Conservation (phyloP, 2,329 filamentous ascomycete genomes). For the Gnomoniopsis smithogilvyi region DNA sequence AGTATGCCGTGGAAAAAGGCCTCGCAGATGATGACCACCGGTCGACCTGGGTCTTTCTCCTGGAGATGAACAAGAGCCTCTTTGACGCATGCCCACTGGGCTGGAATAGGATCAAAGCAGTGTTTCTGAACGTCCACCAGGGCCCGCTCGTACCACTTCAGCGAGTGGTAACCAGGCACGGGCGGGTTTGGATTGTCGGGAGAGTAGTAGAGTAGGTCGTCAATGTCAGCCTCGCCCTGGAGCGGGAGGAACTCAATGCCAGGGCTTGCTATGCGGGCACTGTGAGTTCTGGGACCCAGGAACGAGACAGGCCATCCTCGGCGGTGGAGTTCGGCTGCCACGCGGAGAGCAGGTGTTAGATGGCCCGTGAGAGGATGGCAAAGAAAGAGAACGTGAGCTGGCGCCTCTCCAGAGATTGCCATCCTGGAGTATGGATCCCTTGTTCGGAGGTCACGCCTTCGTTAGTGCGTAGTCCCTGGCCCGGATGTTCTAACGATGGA, state of each 20-base stretch:
- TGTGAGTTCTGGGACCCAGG: conserved; percentile 33
- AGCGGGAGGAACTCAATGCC: conserved; percentile 32
- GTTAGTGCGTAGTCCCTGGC: background rate
- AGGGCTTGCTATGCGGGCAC: conserved; percentile 29
- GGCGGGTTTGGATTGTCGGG: conserved; percentile 21
- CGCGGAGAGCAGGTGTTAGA: conserved; percentile 32
- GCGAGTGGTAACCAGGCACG: conserved; percentile 21
- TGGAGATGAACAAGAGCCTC: conserved; percentile 25
- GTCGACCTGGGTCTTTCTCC: conserved; percentile 15
- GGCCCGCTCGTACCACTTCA: conserved; percentile 28
- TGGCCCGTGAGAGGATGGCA: conserved; percentile 36
- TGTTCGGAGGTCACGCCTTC: background rate
- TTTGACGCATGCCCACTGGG: conserved; percentile 30
- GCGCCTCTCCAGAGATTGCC: background rate
- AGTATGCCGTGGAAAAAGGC: conserved; percentile 34
- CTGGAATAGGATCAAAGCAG: conserved; percentile 30
- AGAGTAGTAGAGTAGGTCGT: conserved; percentile 31
- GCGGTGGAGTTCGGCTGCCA: conserved; percentile 28
- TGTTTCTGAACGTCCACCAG: conserved; percentile 30
- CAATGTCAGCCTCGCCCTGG: conserved; percentile 28
- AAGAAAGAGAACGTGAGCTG: conserved; percentile 28
- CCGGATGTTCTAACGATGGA: background rate
- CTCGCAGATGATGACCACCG: conserved; percentile 31
- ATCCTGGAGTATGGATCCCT: background rate
- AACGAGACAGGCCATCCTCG: conserved; percentile 32